These are phyloP conservation scores for Avena eriantha DNA, from an alignment of 176 grass and related monocot species.

Conservation along the genomic window DNA sequence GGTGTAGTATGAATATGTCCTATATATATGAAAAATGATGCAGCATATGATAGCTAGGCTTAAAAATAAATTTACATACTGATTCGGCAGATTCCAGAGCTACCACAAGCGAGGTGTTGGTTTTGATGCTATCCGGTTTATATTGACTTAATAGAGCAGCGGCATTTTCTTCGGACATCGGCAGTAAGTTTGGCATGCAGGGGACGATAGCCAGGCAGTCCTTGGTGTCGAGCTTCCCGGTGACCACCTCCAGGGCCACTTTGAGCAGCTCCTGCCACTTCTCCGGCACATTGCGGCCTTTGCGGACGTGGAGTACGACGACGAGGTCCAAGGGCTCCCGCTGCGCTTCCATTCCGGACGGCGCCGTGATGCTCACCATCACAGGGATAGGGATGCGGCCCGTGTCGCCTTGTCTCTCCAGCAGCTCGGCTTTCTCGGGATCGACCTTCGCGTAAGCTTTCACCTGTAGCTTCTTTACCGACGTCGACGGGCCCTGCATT, in stretches of 20 bases:
- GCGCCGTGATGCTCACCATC: conserved; percentile 22
- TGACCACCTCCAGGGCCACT: not conserved
- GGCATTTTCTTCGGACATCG: too few species aligned
- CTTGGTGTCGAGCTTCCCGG: not conserved
- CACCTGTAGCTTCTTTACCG: not conserved
- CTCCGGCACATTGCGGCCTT: not conserved
- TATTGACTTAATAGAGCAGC: too few species aligned
- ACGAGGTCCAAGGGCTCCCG: not conserved
- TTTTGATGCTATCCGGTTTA: not conserved
- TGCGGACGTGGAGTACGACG: not conserved
- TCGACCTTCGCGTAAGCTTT: conserved; percentile 1
- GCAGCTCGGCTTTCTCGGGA: too few species aligned
- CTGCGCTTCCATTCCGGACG: not conserved
- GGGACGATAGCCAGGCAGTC: conserved; percentile 8
- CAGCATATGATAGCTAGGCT: too few species aligned
- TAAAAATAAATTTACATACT: not conserved
- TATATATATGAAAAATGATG: too few species aligned
- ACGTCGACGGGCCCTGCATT: not conserved
- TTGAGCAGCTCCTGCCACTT: not conserved
- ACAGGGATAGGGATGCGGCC: not conserved
- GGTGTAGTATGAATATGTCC: too few species aligned
- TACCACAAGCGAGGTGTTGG: not conserved
- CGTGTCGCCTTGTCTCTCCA: not conserved
- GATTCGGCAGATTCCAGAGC: not conserved
- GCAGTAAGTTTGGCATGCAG: too few species aligned